phyloP scores from a whole-genome alignment of 2,329 filamentous ascomycete genomes.

The Pseudogymnoascus sp. region DNA sequence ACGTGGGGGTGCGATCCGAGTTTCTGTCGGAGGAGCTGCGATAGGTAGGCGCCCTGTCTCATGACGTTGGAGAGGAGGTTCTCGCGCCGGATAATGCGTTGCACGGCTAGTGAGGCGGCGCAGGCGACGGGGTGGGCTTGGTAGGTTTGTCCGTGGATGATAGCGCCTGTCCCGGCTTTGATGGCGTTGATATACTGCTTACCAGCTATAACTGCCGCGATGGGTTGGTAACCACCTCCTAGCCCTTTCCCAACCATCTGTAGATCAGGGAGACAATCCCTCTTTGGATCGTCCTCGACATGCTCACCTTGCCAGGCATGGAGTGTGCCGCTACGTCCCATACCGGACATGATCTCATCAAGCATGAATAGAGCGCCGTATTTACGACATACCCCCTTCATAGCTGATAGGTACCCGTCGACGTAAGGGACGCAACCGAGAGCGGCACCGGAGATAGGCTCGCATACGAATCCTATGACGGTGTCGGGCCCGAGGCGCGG shows the following conservation, averaged over 20 bases:
- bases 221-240: slow-evolving; percentile 55
- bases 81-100: slow-evolving; percentile 50
- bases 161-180: slow-evolving; percentile 17
- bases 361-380: slow-evolving; percentile 70
- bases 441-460: slow-evolving; percentile 62
- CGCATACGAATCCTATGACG: slow-evolving; percentile 60
- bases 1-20: slow-evolving; percentile 44
- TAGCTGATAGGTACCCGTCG: slow-evolving; percentile 61
- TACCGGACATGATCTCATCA: slow-evolving; percentile 64
- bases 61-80: slow-evolving; percentile 53
- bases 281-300: slow-evolving; percentile 21
- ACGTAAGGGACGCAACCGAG: slow-evolving; percentile 63
- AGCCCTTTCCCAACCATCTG: slow-evolving; percentile 62
- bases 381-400: slow-evolving; percentile 61
- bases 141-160: slow-evolving; percentile 46
- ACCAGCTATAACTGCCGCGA: slow-evolving; percentile 54
- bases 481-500: slow-evolving; percentile 52
- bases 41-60: slow-evolving; percentile 45
- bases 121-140: slow-evolving; percentile 55
- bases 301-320: slow-evolving; percentile 50
- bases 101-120: slow-evolving; percentile 56
- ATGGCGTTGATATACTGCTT: slow-evolving; percentile 41
- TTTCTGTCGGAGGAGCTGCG: slow-evolving; percentile 35
- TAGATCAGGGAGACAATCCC: slow-evolving; percentile 48
- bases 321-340: slow-evolving; percentile 46